Evolutionary conservation across 768 basidiomycete species (phyloP).

Genomic region (Clavulina sp.): DNA sequence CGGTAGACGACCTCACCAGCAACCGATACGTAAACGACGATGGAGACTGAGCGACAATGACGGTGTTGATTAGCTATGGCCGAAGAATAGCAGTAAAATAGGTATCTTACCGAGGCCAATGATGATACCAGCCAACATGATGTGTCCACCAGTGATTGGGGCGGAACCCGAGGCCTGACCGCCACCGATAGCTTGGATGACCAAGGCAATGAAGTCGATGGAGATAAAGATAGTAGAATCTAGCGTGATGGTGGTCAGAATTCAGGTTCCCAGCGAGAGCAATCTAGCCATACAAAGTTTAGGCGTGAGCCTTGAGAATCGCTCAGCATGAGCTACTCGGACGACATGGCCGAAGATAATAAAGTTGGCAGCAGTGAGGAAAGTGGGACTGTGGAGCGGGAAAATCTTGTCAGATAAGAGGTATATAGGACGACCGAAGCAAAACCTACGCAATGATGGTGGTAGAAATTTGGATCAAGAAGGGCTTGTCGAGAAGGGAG

Average conservation of each 20-base stretch:
- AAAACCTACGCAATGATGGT: slow-evolving; percentile 28
- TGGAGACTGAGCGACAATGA: too few species aligned
- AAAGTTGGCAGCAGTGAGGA: slow-evolving; percentile 34
- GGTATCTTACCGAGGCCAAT: too few species aligned
- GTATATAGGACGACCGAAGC: slow-evolving; percentile 24
- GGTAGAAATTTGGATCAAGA: slow-evolving; percentile 31
- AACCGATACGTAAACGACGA: too few species aligned
- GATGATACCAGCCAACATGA: too few species aligned
- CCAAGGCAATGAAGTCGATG: slow-evolving; percentile 36
- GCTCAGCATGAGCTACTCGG: slow-evolving; percentile 24
- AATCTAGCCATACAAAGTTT: slow-evolving; percentile 27
- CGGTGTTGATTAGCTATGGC: too few species aligned
- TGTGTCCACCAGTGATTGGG: too few species aligned
- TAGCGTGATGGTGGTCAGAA: too few species aligned
- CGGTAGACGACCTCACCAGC: too few species aligned
- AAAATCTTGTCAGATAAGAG: neutral
- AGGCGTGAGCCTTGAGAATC: slow-evolving; percentile 31
- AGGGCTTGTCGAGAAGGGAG: slow-evolving; percentile 15
- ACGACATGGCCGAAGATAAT: slow-evolving; percentile 36
- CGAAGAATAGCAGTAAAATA: too few species aligned
- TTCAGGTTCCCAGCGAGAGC: too few species aligned
- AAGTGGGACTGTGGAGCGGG: slow-evolving; percentile 1
- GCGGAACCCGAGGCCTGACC: too few species aligned
- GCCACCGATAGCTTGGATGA: too few species aligned
- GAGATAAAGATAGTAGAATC: slow-evolving; percentile 18